A percentile compares a stretch with the other conserved stretches of the same genome.
These are phyloP conservation scores for Paramarasmius palmivorus DNA, from an alignment of 1,284 basidiomycete genomes.

Conservation along the genomic window DNA sequence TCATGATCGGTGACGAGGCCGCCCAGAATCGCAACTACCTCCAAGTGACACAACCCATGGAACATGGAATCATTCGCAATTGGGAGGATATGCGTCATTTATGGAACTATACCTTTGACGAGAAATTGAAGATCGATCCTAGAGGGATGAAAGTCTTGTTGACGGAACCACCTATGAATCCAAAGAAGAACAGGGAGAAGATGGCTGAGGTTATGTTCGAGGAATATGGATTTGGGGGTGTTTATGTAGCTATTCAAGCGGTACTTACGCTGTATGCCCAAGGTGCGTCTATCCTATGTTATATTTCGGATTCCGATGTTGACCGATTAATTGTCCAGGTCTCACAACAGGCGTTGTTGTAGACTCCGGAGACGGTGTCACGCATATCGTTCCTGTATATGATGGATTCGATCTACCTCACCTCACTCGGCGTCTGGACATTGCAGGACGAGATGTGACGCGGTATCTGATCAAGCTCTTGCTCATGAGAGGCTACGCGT, in stretches of 20 bases:
- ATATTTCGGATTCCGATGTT: slow-evolving; percentile 2
- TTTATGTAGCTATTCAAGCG: slow-evolving; percentile 98
- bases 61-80: slow-evolving; percentile 98
- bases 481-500: slow-evolving; percentile 98
- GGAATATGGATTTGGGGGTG: slow-evolving; percentile 94
- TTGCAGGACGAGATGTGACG: slow-evolving; percentile 97
- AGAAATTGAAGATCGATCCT: slow-evolving; percentile 91
- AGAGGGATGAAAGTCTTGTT: slow-evolving; percentile 89
- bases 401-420: slow-evolving; percentile 96
- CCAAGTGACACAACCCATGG: slow-evolving; percentile 97
- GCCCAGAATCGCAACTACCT: slow-evolving; percentile 93
- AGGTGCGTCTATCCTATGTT: slow-evolving; percentile 54
- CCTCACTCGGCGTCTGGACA: slow-evolving; percentile 91
- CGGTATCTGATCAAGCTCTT: slow-evolving; percentile 98
- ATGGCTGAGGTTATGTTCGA: slow-evolving; percentile 99
- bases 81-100: slow-evolving; percentile 99
- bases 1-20: slow-evolving; percentile 98
- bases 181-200: slow-evolving; percentile 86
- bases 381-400: slow-evolving; percentile 98
- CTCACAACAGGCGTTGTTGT: slow-evolving; percentile 98
- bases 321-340: slow-evolving; percentile 54
- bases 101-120: slow-evolving; percentile 98
- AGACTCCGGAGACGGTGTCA: slow-evolving; percentile 98
- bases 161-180: slow-evolving; percentile 99
- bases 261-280: slow-evolving; percentile 98